Percentiles rank a stretch among this genome's conserved stretches.
Conservation (phyloP, 2,329 filamentous ascomycete genomes). For the Pseudogymnoascus sp. region DNA sequence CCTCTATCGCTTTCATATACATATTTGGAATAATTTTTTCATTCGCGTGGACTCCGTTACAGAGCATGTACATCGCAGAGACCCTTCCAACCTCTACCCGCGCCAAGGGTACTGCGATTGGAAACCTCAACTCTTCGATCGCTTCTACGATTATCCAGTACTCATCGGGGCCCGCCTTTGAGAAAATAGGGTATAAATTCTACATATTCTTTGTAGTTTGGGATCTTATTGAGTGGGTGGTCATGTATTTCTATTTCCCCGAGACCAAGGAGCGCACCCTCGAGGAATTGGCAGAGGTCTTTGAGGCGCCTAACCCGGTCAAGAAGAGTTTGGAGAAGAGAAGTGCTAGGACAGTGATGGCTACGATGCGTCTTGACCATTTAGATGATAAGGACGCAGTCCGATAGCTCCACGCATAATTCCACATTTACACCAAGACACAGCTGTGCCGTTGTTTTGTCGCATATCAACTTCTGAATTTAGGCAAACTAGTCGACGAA, state of each 20-base stretch:
- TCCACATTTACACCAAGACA: slow-evolving; percentile 15
- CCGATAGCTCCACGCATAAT: neutral
- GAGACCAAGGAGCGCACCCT: slow-evolving; percentile 48
- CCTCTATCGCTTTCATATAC: slow-evolving; percentile 43
- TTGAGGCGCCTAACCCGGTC: slow-evolving; percentile 41
- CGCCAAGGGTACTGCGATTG: slow-evolving; percentile 34
- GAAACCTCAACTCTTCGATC: slow-evolving; percentile 34
- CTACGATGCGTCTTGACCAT: slow-evolving; percentile 29
- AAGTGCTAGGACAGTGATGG: slow-evolving; percentile 36
- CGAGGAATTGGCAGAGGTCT: slow-evolving; percentile 46
- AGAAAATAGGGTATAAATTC: slow-evolving; percentile 31
- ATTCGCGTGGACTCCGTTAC: slow-evolving; percentile 43
- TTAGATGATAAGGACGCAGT: slow-evolving; percentile 21
- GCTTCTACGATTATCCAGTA: slow-evolving; percentile 31
- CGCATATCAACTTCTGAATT: neutral
- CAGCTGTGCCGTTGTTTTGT: slow-evolving; percentile 11
- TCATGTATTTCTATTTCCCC: slow-evolving; percentile 44
- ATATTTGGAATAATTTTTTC: slow-evolving; percentile 45
- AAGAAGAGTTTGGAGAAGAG: slow-evolving; percentile 29
- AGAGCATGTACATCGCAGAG: slow-evolving; percentile 42
- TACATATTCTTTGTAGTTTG: slow-evolving; percentile 27
- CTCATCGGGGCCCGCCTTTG: slow-evolving; percentile 30
- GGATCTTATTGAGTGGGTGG: slow-evolving; percentile 29
- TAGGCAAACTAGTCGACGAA: neutral
- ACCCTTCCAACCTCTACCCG: slow-evolving; percentile 37